Conservation (phyloP, 169 alveolate species). For the Eimeria necatrix region DNA sequence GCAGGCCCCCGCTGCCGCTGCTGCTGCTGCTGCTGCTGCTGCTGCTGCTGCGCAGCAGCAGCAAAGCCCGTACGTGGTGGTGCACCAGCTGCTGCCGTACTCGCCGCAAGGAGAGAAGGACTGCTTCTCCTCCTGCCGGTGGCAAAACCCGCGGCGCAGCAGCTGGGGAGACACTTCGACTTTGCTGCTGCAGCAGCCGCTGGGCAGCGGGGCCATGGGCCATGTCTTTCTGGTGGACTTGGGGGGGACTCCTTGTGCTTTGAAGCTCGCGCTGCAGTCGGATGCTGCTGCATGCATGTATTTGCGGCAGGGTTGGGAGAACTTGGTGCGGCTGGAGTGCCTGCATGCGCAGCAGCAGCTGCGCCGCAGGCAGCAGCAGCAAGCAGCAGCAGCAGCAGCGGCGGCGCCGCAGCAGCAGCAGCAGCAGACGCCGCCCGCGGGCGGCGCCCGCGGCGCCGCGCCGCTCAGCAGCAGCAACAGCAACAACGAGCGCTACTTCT, state of each 20-base stretch:
- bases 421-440: not conserved
- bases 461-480: not conserved
- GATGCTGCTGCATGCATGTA: conserved; percentile 77
- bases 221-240: conserved; percentile 68
- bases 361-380: not conserved
- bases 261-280: conserved; percentile 72
- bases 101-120: not conserved
- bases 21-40: not conserved
- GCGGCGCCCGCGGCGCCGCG: not conserved
- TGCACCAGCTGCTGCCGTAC: conserved; percentile 42
- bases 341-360: conserved; percentile 47
- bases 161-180: conserved; percentile 68
- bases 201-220: conserved; percentile 80
- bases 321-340: conserved; percentile 48
- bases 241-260: conserved; percentile 44
- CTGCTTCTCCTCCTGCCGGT: not conserved
- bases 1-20: no score
- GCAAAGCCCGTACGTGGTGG: not conserved
- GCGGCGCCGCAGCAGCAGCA: not conserved
- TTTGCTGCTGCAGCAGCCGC: conserved; percentile 40
- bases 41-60: not conserved
- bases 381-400: not conserved
- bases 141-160: conserved; percentile 46
- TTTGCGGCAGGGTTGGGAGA: conserved; percentile 72
- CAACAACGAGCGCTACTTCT: conserved; percentile 44